Evolutionary conservation across 495 filamentous ascomycete species (phyloP), one percentile per base, ranked within the genome.

Genomic region (Usnea hakonensis): DNA sequence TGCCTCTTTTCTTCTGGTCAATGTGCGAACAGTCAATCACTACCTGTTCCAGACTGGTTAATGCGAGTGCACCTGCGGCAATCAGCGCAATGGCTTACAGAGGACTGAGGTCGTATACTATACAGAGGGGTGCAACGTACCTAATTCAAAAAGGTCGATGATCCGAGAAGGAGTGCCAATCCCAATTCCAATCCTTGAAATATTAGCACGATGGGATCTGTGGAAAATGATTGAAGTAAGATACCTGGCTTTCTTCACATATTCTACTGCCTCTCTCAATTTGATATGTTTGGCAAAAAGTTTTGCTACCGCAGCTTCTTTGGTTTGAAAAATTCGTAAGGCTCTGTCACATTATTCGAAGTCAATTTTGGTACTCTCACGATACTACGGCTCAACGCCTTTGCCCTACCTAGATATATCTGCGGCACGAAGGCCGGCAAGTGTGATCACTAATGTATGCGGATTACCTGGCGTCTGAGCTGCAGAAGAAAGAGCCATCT

Each of bases 261-360:
- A 88, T 55, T 88, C 81, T 59, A 92, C 84, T 21, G 90, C 88
- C 65, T 97, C 95, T 58, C 89, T 81, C 8, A 98, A 66, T 75
- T 98, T 98, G 77, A 98, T 96, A 65, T 98, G 94, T 71, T 98
- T 98, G 10, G 95, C 93, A 72, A 98, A 98, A 56, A 97, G 79
- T 73, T 98, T 98, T 28, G 88, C 90, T 3, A 97, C 85, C 50
- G 79, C 77, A 32, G 80, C 84, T 26, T 88, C 83, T 71, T 92
- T 91, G 17, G 79, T 86, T 67, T 91, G 87, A 69, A 91, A 95
- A 58, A 82, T 80, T 38, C 89, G 84, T 21, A 97, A 75, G 7
- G 85, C 81, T 66, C 91, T 90, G 37, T 5, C 60, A 32, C 57
- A 59, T 57, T 43, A 68, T 43, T 46, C 44, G 28, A 36, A 44